phyloP scores from a whole-genome alignment of 148 eudicot species.

The Linanthus parryae region DNA sequence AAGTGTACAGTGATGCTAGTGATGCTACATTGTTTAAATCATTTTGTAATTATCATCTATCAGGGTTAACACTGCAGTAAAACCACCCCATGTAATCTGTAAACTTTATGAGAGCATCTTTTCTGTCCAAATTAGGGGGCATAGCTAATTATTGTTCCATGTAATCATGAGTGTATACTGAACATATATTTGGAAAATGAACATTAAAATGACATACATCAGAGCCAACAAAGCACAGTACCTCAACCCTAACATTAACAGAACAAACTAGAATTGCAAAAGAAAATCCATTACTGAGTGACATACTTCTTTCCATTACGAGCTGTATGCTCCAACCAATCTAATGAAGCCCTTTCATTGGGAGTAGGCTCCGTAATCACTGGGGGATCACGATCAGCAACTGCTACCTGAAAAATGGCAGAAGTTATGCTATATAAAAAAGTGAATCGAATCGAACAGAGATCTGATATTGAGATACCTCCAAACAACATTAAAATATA shows the following conservation, averaged over 20 bases:
- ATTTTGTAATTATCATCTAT: no score
- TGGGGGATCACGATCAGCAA: no score
- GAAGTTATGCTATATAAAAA: neutral
- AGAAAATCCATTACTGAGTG: no score
- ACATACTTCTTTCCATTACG: slow-evolving; percentile 69
- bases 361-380: slow-evolving; percentile 31
- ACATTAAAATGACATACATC: neutral
- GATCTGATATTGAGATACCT: neutral
- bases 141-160: neutral
- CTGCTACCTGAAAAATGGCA: slow-evolving; percentile 34
- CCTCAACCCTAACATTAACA: no score
- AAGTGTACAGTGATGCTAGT: no score
- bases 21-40: no score
- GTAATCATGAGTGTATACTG: neutral
- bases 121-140: neutral
- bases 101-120: no score
- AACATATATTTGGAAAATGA: no score
- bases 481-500: slow-evolving; percentile 2
- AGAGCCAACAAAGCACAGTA: neutral
- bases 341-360: slow-evolving; percentile 38
- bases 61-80: no score
- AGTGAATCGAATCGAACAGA: neutral
- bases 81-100: no score
- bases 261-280: no score
- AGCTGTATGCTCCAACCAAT: slow-evolving; percentile 77